Base-by-base conservation (phyloP, 2,329 filamentous ascomycete genomes). In the Arthrobotrys sinensis region DNA sequence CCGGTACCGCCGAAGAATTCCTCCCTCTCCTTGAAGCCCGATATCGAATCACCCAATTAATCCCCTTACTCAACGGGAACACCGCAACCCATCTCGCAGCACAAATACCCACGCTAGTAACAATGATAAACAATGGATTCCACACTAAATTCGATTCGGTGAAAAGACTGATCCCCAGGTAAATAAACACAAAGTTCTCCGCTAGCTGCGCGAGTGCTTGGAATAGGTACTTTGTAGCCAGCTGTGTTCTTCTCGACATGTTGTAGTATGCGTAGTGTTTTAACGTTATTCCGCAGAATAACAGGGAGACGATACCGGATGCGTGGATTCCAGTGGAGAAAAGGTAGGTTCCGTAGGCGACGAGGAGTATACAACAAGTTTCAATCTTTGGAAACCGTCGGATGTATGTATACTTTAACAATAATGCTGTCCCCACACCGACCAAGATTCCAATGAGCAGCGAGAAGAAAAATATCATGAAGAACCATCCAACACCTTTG, bases 261-360 rank as follows among this genome's bases (percentile, higher is more conserved):
- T 99, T 99, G 88, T 98, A 97, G 86, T 99, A 99, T 80, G 96
- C 96, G 83, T 99, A 99, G 84, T 99, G 96, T 85, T 99, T 99
- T 80, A 99, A 87, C 10, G 96, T 98, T 81, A 99, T 99, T 69
- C 96, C 96, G 84, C 96, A 99, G 87, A 99, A 99, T 1, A 99
- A 88, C 75, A 99, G 87, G 24, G 96, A 97, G 81, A 99, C 96
- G 82, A 99, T 99, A 81, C 94, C 96, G 81, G 96, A 99, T 90
- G 98, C 93, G 84, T 95, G 91, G 67, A 97, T 90, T 70, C 93
- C 96, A 82, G 98, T 97, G 10, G 96, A 96, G 83, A 99, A 97
- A 85, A 98, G 98, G 85, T 99, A 99, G 76, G 93, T 97, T 52
- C 94, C 92, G 84, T 99, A 99, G 38, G 96, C 93, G 81, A 98